A percentile compares a stretch with the other conserved stretches of the same genome.
Conservation (phyloP, 352 stramenopile genomes). For the Globisporangium heterothallicum region DNA sequence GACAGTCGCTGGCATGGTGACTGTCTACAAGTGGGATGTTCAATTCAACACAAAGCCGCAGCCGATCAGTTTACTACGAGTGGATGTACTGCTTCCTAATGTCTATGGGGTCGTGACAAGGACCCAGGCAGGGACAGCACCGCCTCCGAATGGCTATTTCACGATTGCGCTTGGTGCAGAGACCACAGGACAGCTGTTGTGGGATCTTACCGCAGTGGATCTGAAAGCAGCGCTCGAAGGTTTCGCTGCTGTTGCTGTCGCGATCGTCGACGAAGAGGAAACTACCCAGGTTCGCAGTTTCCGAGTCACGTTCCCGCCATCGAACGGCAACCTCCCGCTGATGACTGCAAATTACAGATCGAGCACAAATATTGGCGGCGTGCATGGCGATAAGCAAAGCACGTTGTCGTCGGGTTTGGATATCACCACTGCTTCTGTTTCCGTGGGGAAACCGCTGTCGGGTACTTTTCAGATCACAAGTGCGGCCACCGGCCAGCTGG, state of each 20-base stretch:
- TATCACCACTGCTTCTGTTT: slow-evolving; percentile 5
- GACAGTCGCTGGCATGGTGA: not conserved
- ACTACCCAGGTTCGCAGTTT: slow-evolving; percentile 9
- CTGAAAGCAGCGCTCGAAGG: slow-evolving; percentile 16
- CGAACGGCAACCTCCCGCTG: slow-evolving; percentile 18
- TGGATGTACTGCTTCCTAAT: not conserved
- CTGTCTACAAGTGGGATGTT: slow-evolving; percentile 19
- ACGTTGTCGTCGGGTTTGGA: slow-evolving; percentile 24
- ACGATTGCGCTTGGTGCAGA: slow-evolving; percentile 10
- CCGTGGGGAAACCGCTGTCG: slow-evolving; percentile 15
- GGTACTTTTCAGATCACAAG: slow-evolving; percentile 24
- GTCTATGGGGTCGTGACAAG: not conserved
- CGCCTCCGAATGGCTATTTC: slow-evolving; percentile 12
- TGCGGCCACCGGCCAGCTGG: slow-evolving; percentile 13
- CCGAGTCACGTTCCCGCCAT: slow-evolving; percentile 21
- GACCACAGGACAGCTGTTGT: slow-evolving; percentile 18
- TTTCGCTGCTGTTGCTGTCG: slow-evolving; percentile 12
- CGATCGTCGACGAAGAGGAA: slow-evolving; percentile 16
- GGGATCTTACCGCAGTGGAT: slow-evolving; percentile 11
- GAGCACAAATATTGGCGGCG: slow-evolving; percentile 2
- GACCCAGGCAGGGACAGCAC: slow-evolving; percentile 6
- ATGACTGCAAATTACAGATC: slow-evolving; percentile 14
- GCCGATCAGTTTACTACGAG: slow-evolving; percentile 10
- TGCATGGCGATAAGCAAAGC: slow-evolving; percentile 18
- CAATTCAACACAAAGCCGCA: slow-evolving; percentile 10